Evolutionary conservation across 257 asterid genomes (phyloP), one percentile per base, ranked within the genome.

Genomic region (Plantago ovata): DNA sequence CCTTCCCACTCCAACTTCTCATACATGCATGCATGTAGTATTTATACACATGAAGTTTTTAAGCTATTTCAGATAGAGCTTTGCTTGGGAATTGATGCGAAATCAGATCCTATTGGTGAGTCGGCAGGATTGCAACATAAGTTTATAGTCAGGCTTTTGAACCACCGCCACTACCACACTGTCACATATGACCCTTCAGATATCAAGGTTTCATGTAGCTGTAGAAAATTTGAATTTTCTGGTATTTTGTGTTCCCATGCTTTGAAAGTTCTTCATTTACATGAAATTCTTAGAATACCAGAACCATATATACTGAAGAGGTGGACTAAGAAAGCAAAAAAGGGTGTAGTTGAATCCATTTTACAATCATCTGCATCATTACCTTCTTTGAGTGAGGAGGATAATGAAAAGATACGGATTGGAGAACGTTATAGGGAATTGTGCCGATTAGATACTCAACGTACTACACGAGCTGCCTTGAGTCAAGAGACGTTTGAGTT

Each of bases 371-470:
- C 13, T 10, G 51, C n/a, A 40, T 2, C 4, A 45, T 45, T 18
- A 3, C 12, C 3, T 2, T 45, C 2, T 13, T 10, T 10, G 19
- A 15, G 15, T 13, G 20, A 3, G 16, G 51, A 45, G 1, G 51
- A 2, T n/a, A 4, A 13, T 45, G 51, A 45, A 45, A 3, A 45
- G 51, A 45, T 45, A 10, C 12, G 51, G 15, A 45, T 15, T 45
- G 51, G 51, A 8, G 51, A 45, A 18, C 51, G 51, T 15, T 15
- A 45, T 8, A 45, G 51, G 20, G 51, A 45, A 45, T 45, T 45
- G 51, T 45, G 51, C 8, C 51, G 51, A 15, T 13, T 3, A 7
- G 19, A 45, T 11, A 45, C 12, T 15, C 3, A 10, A 3, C 12
- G 16, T 15, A 45, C 51, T 45, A 13, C 51, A n/a, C n/a, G n/a